These are phyloP conservation scores for Psilocybe tampanensis DNA, from an alignment of 768 basidiomycete species.

Conservation along the genomic window DNA sequence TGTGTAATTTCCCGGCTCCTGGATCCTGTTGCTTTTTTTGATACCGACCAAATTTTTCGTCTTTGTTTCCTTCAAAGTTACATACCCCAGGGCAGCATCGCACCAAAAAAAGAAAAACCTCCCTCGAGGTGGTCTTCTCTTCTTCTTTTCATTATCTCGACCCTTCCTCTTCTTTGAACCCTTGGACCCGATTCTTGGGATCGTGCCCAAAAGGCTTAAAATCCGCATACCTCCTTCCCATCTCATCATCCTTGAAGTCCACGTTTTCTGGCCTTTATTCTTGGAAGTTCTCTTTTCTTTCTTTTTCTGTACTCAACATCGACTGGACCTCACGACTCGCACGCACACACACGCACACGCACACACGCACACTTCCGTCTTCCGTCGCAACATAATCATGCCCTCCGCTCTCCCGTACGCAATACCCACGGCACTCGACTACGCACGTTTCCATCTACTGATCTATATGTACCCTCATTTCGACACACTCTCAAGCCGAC, in stretches of 20 bases:
- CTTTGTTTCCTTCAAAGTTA: slow-evolving; percentile 4
- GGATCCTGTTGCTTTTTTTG: slow-evolving; percentile 3
- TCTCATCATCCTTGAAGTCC: too few relatives aligned
- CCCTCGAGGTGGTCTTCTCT: neutral
- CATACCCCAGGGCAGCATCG: neutral
- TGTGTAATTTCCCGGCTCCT: neutral
- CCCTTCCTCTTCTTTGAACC: neutral
- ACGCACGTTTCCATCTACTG: neutral
- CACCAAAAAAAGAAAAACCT: neutral
- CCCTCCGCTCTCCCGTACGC: neutral
- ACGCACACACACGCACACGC: neutral
- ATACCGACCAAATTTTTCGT: slow-evolving; percentile 15
- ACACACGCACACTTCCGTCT: neutral
- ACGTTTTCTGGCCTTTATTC: neutral
- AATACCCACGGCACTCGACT: neutral
- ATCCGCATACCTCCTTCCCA: neutral
- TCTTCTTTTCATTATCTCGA: neutral
- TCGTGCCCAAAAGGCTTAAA: neutral
- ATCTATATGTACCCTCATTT: neutral
- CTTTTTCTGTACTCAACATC: neutral
- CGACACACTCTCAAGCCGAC: neutral
- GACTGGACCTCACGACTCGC: neutral
- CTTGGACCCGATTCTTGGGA: neutral
- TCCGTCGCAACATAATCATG: neutral
- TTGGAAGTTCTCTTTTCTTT: neutral